These are phyloP conservation scores for Sphaerulina populicola DNA, from an alignment of 2,329 filamentous ascomycete genomes.

Conservation along the genomic window DNA sequence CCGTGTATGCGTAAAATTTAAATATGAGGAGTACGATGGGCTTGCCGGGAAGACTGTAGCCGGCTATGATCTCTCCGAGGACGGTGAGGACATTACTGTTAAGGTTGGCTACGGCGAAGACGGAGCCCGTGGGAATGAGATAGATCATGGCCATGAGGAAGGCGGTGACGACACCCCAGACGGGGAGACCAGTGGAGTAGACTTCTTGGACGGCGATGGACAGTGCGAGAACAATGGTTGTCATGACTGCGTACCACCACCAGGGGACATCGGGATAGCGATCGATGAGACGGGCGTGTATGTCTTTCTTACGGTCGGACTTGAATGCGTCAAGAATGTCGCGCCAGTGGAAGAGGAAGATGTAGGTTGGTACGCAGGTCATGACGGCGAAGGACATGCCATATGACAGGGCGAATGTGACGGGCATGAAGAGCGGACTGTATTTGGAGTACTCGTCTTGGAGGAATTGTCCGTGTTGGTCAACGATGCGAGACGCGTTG, in stretches of 20 bases:
- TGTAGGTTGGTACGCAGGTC: constrained; percentile 48
- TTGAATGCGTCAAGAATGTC: constrained; percentile 44
- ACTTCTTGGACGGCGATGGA: constrained; percentile 1
- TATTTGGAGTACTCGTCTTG: not conserved
- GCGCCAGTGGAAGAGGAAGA: constrained; percentile 47
- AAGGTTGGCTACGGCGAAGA: constrained; percentile 3
- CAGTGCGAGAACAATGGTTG: constrained; percentile 15
- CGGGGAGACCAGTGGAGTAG: constrained; percentile 1
- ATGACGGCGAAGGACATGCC: constrained; percentile 43
- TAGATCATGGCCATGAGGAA: constrained; percentile 1
- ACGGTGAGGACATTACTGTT: constrained; percentile 4
- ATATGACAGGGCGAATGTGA: constrained; percentile 1
- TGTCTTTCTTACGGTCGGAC: constrained; percentile 41
- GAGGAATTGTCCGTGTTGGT: not conserved
- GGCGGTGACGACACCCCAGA: constrained; percentile 1
- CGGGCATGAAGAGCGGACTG: constrained; percentile 2
- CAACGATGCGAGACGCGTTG: not conserved
- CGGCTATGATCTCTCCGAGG: constrained; percentile 3
- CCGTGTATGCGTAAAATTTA: constrained; percentile 5
- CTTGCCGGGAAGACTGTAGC: not conserved
- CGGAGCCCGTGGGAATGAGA: not conserved
- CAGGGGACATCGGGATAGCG: constrained; percentile 45
- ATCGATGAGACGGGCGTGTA: constrained; percentile 45
- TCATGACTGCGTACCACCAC: constrained; percentile 30
- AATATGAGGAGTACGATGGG: constrained; percentile 3